Percentiles rank a stretch among this genome's conserved stretches.
These are phyloP conservation scores for Canariomyces notabilis DNA, from an alignment of 2,329 filamentous ascomycete species.

Conservation along the genomic window DNA sequence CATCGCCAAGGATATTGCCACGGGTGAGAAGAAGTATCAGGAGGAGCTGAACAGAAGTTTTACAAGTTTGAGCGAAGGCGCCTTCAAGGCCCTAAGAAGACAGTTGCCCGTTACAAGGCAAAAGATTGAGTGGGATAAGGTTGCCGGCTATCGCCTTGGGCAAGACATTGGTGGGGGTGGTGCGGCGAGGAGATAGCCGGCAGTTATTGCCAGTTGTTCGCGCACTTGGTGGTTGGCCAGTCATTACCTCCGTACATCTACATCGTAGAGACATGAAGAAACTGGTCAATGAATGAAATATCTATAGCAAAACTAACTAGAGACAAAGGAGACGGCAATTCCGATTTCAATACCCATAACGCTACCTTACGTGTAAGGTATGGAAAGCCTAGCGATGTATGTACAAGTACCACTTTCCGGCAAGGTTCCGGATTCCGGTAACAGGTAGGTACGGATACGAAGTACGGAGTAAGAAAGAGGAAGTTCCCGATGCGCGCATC, in stretches of 20 bases:
- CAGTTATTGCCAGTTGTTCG: background rate
- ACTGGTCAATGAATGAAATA: conserved; percentile 6
- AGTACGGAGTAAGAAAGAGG: background rate
- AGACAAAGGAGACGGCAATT: background rate
- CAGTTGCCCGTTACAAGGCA: conserved; percentile 95
- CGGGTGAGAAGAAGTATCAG: conserved; percentile 86
- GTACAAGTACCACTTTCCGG: no score
- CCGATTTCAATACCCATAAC: no score
- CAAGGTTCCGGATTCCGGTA: background rate
- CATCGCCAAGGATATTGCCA: conserved; percentile 72
- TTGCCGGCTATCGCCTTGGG: conserved; percentile 82
- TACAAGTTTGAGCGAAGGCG: conserved; percentile 80
- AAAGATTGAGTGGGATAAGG: conserved; percentile 99
- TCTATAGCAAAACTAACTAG: background rate
- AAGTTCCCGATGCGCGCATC: conserved; percentile 3
- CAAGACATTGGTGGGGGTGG: conserved; percentile 74
- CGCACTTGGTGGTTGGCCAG: background rate
- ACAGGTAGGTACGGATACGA: no score
- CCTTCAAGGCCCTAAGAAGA: conserved; percentile 87
- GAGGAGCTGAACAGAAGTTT: conserved; percentile 93
- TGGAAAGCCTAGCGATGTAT: no score
- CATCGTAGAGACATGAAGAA: no score
- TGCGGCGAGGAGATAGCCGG: conserved; percentile 49
- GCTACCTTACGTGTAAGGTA: no score
- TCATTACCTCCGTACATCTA: no score